phyloP scores from a whole-genome alignment of 2,329 filamentous ascomycete species.

The Cytospora paraplurivora region DNA sequence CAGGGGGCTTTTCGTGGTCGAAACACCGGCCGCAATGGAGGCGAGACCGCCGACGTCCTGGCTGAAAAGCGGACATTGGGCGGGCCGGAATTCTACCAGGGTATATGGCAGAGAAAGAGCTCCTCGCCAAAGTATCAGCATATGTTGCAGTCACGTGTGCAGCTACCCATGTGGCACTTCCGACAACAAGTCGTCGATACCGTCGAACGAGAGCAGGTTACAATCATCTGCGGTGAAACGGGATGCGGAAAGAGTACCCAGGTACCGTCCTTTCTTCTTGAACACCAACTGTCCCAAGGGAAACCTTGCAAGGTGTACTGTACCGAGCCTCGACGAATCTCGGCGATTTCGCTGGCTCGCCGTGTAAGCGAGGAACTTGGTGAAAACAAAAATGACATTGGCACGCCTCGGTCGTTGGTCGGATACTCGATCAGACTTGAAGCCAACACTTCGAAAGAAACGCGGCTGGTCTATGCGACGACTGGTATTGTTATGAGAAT shows the following conservation, averaged over 20 bases:
- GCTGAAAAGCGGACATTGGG: slow-evolving; percentile 45
- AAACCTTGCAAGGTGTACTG: slow-evolving; percentile 90
- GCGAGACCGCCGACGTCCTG: slow-evolving; percentile 53
- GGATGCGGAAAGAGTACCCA: slow-evolving; percentile 98
- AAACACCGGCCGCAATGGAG: slow-evolving; percentile 47
- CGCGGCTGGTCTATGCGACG: slow-evolving; percentile 85
- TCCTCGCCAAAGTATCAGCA: slow-evolving; percentile 65
- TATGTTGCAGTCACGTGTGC: slow-evolving; percentile 78
- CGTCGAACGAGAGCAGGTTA: slow-evolving; percentile 78
- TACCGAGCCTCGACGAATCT: slow-evolving; percentile 93
- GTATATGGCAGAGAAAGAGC: slow-evolving; percentile 62
- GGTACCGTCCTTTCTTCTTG: slow-evolving; percentile 89
- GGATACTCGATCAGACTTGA: slow-evolving; percentile 95
- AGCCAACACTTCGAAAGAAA: slow-evolving; percentile 79
- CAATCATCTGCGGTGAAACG: slow-evolving; percentile 95
- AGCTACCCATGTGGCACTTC: slow-evolving; percentile 88
- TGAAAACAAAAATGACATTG: slow-evolving; percentile 78
- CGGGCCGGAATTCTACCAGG: slow-evolving; percentile 54
- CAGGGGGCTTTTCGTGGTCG: slow-evolving; percentile 74
- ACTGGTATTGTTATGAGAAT: slow-evolving; percentile 96
- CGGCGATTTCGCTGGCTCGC: slow-evolving; percentile 88
- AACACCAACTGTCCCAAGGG: slow-evolving; percentile 81
- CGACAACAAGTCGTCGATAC: slow-evolving; percentile 74
- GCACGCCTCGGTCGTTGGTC: slow-evolving; percentile 79
- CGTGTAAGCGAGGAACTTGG: slow-evolving; percentile 95